Conservation (phyloP, 345 rosid species). For the Passiflora organensis region DNA sequence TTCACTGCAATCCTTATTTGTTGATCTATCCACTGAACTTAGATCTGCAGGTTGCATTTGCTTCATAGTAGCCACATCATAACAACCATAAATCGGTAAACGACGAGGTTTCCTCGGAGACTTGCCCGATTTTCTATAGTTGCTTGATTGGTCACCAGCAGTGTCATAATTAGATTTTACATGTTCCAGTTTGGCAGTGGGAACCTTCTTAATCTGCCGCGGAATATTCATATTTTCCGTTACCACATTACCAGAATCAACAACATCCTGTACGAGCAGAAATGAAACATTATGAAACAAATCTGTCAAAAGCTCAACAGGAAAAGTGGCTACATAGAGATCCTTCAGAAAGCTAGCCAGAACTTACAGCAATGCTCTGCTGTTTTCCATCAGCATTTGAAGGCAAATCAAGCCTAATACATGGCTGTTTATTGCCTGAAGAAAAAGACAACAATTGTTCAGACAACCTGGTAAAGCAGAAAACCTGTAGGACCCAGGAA, state of each 20-base stretch:
- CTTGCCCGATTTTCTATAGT: conserved; percentile 23
- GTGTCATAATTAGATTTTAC: conserved; percentile 26
- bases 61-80: conserved; percentile 20
- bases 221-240: conserved; percentile 23
- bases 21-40: conserved; percentile 27
- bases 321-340: no score
- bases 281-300: no score
- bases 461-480: not conserved
- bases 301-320: no score
- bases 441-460: conserved; percentile 2
- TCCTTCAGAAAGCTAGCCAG: not conserved
- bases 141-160: conserved; percentile 14
- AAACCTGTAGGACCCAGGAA: not conserved
- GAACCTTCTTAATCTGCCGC: conserved; percentile 29
- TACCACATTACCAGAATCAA: conserved; percentile 15
- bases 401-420: conserved; percentile 35
- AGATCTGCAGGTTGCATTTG: conserved; percentile 17
- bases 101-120: conserved; percentile 12
- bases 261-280: conserved; percentile 21
- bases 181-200: conserved; percentile 22
- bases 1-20: no score
- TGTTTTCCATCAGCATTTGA: conserved; percentile 29
- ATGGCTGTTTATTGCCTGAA: conserved; percentile 35
- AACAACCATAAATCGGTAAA: conserved; percentile 26
- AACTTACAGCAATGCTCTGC: conserved; percentile 40